phyloP scores from a whole-genome alignment of 164 flowering plant species.

The Platanus orientalis region DNA sequence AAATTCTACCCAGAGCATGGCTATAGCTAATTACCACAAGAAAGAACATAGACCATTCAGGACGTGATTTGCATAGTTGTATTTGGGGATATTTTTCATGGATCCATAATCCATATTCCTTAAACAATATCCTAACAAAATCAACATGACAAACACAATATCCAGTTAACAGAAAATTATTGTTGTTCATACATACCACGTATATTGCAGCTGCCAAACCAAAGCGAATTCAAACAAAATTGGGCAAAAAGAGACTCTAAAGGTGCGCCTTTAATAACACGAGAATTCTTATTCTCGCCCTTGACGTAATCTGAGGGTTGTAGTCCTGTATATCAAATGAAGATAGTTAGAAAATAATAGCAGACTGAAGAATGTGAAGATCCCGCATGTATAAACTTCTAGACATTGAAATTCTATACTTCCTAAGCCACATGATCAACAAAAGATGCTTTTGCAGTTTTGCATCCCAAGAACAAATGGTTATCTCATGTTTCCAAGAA shows the following conservation, averaged over 20 bases:
- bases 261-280: constrained; percentile 87
- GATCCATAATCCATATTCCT: constrained; percentile 4
- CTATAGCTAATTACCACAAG: constrained; percentile 56
- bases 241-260: constrained; percentile 86
- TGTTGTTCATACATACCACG: constrained; percentile 55
- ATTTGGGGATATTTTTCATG: background rate
- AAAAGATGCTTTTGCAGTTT: too few relatives aligned
- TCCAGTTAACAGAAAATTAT: background rate
- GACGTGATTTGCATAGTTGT: constrained; percentile 1
- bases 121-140: background rate
- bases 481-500: too few relatives aligned
- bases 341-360: background rate
- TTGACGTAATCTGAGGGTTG: constrained; percentile 32
- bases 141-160: too few relatives aligned
- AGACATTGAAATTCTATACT: too few relatives aligned
- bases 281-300: constrained; percentile 59
- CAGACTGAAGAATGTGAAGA: background rate
- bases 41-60: background rate
- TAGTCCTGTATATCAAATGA: constrained; percentile 27
- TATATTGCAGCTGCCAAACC: constrained; percentile 92
- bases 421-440: too few relatives aligned
- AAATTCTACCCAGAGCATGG: constrained; percentile 93
- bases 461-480: too few relatives aligned
- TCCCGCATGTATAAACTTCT: background rate
- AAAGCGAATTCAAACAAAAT: constrained; percentile 79